phyloP scores from a whole-genome alignment of 805 yeast species.

The Yarrowia keelungensis region DNA sequence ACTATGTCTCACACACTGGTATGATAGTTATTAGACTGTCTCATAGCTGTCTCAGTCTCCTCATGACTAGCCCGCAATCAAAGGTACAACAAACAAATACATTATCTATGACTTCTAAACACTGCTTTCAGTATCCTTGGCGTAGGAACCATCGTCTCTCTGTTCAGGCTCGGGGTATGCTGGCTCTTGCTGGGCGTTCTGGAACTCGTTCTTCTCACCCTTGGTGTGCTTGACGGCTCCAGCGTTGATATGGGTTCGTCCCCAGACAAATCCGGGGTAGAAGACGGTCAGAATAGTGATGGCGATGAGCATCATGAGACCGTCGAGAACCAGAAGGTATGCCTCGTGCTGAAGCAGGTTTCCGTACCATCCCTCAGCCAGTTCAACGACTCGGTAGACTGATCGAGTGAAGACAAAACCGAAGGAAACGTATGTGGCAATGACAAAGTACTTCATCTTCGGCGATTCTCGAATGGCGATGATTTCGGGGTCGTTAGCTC shows the following conservation, averaged over 20 bases:
- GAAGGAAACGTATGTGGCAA: conserved; percentile 51
- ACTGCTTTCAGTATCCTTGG: conserved; percentile 19
- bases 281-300: conserved; percentile 56
- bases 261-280: conserved; percentile 64
- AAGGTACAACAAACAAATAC: no score
- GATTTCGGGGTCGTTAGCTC: conserved; percentile 30
- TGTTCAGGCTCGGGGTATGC: background rate
- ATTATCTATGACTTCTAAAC: conserved; percentile 6
- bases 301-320: conserved; percentile 64
- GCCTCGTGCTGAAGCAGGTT: conserved; percentile 65
- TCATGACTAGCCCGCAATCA: no score
- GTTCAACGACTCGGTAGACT: conserved; percentile 73
- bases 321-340: conserved; percentile 66
- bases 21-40: no score
- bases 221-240: conserved; percentile 11
- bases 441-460: conserved; percentile 42
- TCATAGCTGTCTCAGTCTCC: no score
- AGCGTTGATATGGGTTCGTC: conserved; percentile 14
- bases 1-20: no score
- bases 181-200: background rate
- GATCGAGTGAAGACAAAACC: conserved; percentile 69
- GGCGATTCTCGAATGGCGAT: conserved; percentile 39
- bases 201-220: conserved; percentile 4
- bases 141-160: conserved; percentile 12
- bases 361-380: conserved; percentile 76